Conservation (phyloP, 495 filamentous ascomycete genomes). For the Aspergillus ostianus region DNA sequence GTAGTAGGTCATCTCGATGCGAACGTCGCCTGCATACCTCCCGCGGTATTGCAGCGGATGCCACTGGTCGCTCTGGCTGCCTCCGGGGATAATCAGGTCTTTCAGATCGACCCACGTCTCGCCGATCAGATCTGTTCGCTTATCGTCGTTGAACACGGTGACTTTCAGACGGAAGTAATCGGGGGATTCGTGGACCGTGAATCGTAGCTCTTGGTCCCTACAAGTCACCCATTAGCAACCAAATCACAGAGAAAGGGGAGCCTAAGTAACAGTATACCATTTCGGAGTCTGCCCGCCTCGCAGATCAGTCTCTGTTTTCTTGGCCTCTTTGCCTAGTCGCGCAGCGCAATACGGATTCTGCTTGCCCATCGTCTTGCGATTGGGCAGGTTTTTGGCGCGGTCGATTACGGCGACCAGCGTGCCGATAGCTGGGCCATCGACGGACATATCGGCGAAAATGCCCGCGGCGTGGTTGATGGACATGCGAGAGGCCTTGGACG, state of each 20-base stretch:
- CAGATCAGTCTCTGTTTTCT: conserved; percentile 94
- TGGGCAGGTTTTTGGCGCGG: conserved; percentile 92
- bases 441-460: conserved; percentile 92
- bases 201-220: conserved; percentile 97
- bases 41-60: conserved; percentile 80
- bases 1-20: conserved; percentile 95
- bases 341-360: conserved; percentile 97
- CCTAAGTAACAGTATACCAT: conserved; percentile 58
- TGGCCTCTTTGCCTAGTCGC: conserved; percentile 91
- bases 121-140: conserved; percentile 92
- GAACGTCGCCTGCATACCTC: conserved; percentile 92
- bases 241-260: neutral
- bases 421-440: conserved; percentile 92
- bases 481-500: conserved; percentile 33
- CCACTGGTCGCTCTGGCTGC: conserved; percentile 91
- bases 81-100: conserved; percentile 76
- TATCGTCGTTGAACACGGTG: conserved; percentile 96
- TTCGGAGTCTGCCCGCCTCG: conserved; percentile 91
- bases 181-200: conserved; percentile 90
- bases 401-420: conserved; percentile 91
- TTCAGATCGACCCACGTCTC: conserved; percentile 85
- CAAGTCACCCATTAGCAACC: conserved; percentile 10
- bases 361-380: conserved; percentile 94
- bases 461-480: conserved; percentile 74
- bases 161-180: conserved; percentile 95